These are phyloP conservation scores for Rhizophagus sp. DNA, from an alignment of 192 early-diverging fungal genomes.

Conservation along the genomic window DNA sequence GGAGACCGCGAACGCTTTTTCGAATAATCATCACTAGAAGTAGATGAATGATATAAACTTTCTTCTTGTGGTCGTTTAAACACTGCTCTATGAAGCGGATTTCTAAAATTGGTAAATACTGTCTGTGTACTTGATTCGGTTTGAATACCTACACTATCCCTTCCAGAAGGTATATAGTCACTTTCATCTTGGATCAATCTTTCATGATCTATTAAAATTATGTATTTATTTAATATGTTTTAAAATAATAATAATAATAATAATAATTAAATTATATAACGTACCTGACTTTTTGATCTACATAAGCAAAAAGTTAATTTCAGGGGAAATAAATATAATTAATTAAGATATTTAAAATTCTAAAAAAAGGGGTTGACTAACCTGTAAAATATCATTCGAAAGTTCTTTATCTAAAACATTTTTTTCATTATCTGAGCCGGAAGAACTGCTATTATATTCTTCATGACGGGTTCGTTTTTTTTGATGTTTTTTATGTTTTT, in stretches of 20 bases:
- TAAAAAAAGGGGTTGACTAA: neutral
- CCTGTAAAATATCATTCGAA: neutral
- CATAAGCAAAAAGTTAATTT: too few relatives aligned
- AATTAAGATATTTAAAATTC: neutral
- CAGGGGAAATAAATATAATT: neutral
- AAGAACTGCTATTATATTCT: neutral
- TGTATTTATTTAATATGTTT: too few relatives aligned
- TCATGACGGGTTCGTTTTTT: conserved; percentile 3
- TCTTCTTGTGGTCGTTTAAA: conserved; percentile 14
- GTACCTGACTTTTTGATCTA: neutral
- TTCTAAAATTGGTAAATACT: conserved; percentile 3
- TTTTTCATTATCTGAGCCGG: neutral
- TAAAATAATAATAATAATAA: too few relatives aligned
- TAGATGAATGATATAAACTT: neutral
- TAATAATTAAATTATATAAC: too few relatives aligned
- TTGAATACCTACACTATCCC: neutral
- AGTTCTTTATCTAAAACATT: neutral
- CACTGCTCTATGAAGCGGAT: neutral
- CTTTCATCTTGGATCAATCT: neutral
- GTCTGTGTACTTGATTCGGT: neutral
- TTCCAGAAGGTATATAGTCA: neutral
- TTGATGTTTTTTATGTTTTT: conserved; percentile 14
- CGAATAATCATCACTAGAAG: neutral
- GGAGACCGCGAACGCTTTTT: neutral
- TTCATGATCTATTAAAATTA: neutral